Percentiles rank a stretch among this genome's conserved stretches.
Evolutionary conservation across 306 rosid genomes (phyloP).

Genomic region (Glycyrrhiza uralensis): DNA sequence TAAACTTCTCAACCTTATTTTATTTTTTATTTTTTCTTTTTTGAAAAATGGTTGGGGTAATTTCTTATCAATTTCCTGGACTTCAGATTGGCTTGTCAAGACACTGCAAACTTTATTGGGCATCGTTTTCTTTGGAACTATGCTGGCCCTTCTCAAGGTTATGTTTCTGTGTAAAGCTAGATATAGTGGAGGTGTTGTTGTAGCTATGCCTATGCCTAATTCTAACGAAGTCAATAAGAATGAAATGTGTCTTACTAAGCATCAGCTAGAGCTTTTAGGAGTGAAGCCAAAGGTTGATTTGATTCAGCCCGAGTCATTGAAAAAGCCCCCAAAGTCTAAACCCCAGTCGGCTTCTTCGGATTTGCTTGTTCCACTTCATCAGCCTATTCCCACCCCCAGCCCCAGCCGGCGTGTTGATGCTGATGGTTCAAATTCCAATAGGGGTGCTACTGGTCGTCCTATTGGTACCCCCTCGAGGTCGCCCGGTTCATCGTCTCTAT

Average conservation of each 20-base stretch:
- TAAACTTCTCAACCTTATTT: slow-evolving; percentile 43
- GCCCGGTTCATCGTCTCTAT: slow-evolving; percentile 54
- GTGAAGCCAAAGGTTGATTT: slow-evolving; percentile 60
- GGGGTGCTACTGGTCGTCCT: slow-evolving; percentile 46
- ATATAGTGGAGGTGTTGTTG: slow-evolving; percentile 32
- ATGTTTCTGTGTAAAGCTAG: slow-evolving; percentile 45
- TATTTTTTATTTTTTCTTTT: background rate
- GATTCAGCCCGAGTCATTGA: slow-evolving; percentile 43
- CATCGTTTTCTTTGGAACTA: slow-evolving; percentile 55
- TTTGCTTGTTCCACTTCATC: slow-evolving; percentile 92
- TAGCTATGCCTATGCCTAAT: slow-evolving; percentile 33
- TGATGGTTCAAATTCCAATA: slow-evolving; percentile 52
- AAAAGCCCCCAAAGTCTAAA: slow-evolving; percentile 82
- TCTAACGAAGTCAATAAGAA: slow-evolving; percentile 43
- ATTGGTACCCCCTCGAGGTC: slow-evolving; percentile 58
- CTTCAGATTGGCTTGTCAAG: slow-evolving; percentile 68
- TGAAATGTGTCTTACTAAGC: slow-evolving; percentile 53
- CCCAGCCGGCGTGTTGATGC: slow-evolving; percentile 43
- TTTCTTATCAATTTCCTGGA: slow-evolving; percentile 1
- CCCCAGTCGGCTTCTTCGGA: slow-evolving; percentile 49
- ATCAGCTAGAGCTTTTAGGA: slow-evolving; percentile 77
- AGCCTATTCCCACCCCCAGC: slow-evolving; percentile 52
- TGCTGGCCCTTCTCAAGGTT: slow-evolving; percentile 66
- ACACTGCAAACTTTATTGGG: slow-evolving; percentile 54
- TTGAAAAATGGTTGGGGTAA: background rate